Base-by-base conservation (phyloP, 2,329 filamentous ascomycete species). In the Chrysoporthe cubensis region DNA sequence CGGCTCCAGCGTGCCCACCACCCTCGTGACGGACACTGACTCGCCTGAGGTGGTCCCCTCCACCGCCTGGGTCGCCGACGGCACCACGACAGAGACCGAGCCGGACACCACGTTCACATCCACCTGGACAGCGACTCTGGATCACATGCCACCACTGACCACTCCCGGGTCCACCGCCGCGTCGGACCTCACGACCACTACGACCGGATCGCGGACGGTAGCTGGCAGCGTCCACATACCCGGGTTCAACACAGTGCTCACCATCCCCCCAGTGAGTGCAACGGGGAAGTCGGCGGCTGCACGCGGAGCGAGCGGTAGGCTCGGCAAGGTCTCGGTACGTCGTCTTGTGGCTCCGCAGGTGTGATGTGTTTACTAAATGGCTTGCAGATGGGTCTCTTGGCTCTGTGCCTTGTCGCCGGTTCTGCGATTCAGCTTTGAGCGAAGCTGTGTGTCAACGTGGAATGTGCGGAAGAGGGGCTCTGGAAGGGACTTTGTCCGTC, bases 301-400 rank as follows among this genome's bases (percentile, higher is more conserved):
- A 2, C 16, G 14, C 8, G 48, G 37, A 4, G 14, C 37, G 16
- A 64, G 32, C 42, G 16, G 40, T 21, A 13, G 32, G n/a, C 18
- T 40, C 16, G 61, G 48, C 58, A 62, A 48, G 58, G 34, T 67
- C 37, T 62, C 62, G 62, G 68, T 69, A 69, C 0, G 68, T 67
- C 13, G 3, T 44, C n/a, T 21, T 56, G 1, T 40, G 43, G 46
- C 32, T n/a, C 21, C 16, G 46, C 26, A 44, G 26, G 9, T 46
- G 52, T 42, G 14, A 6, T 32, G 16, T 8, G 18, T 11, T 59
- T 46, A 62, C 65, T 67, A 54, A 69, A 34, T 56, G 26, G 16
- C 7, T n/a, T 11, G 11, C 26, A 69, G 68, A 50, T 65, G 44
- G 62, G 46, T 2, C n/a, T 63, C 32, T 40, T 69, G 58, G 62